phyloP scores from a whole-genome alignment of 306 rosid species.

The Trichosanthes truncata region DNA sequence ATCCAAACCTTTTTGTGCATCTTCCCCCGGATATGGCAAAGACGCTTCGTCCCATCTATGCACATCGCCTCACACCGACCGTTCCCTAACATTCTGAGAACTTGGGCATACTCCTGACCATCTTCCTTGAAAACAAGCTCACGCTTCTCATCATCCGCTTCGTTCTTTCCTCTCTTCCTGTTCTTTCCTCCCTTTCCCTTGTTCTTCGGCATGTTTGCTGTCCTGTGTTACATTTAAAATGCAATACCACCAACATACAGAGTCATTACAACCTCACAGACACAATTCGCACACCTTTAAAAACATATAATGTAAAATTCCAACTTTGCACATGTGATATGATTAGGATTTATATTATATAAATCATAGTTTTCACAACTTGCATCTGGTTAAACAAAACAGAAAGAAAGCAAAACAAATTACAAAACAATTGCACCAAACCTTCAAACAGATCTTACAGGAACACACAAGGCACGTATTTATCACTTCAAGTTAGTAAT shows the following conservation, averaged over 20 bases:
- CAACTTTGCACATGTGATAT: neutral
- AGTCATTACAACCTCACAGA: too few relatives aligned
- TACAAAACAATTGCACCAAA: neutral
- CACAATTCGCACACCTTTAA: neutral
- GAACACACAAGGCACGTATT: neutral
- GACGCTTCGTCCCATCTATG: constrained; percentile 48
- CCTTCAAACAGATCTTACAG: neutral
- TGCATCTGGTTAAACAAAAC: neutral
- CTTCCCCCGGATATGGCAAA: constrained; percentile 50
- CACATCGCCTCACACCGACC: constrained; percentile 51
- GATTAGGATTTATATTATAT: neutral
- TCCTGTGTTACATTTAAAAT: neutral
- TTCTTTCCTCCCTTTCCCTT: constrained; percentile 70
- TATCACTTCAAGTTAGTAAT: neutral
- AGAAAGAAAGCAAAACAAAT: neutral
- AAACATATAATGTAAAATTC: neutral
- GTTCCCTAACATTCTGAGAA: constrained; percentile 41
- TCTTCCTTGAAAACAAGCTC: constrained; percentile 61
- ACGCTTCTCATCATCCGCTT: constrained; percentile 46
- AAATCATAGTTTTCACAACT: neutral
- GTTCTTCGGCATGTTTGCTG: constrained; percentile 42
- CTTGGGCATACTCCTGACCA: constrained; percentile 56
- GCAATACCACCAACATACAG: neutral
- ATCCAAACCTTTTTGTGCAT: constrained; percentile 72
- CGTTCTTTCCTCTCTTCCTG: constrained; percentile 57